A percentile compares a stretch with the other conserved stretches of the same genome.
Evolutionary conservation across 345 rosid species (phyloP).

Genomic region (Hibiscus syriacus): DNA sequence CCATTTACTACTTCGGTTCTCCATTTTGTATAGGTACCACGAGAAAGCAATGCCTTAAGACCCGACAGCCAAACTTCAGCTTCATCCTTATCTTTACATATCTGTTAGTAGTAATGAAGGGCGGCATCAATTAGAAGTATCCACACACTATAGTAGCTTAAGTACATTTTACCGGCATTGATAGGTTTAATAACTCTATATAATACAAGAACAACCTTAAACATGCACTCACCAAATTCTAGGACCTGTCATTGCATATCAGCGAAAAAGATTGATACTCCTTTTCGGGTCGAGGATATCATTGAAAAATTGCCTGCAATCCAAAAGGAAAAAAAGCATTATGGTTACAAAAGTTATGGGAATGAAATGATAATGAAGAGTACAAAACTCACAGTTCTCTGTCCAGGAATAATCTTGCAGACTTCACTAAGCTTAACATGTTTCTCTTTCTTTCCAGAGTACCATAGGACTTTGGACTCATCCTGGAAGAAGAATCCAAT

Average conservation of each 20-base stretch:
- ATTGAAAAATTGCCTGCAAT: constrained; percentile 79
- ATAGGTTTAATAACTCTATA: not conserved
- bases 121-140: constrained; percentile 10
- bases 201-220: constrained; percentile 2
- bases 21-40: constrained; percentile 42
- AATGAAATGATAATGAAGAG: not conserved
- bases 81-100: constrained; percentile 89
- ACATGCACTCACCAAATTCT: constrained; percentile 69
- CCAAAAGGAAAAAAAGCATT: constrained; percentile 4
- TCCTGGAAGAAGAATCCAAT: constrained; percentile 39
- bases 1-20: constrained; percentile 42
- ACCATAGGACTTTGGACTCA: constrained; percentile 81
- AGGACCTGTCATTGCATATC: constrained; percentile 64
- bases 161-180: not conserved
- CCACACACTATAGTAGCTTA: not conserved
- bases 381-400: constrained; percentile 76
- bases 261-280: constrained; percentile 98
- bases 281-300: constrained; percentile 95
- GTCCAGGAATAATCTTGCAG: constrained; percentile 76
- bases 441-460: constrained; percentile 81
- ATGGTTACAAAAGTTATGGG: not conserved
- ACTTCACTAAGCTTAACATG: constrained; percentile 62
- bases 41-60: constrained; percentile 57
- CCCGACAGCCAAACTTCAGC: constrained; percentile 27
- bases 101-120: constrained; percentile 38